Evolutionary conservation across 106 monocot genomes (phyloP).

Genomic region (Platanthera guangdongensis): DNA sequence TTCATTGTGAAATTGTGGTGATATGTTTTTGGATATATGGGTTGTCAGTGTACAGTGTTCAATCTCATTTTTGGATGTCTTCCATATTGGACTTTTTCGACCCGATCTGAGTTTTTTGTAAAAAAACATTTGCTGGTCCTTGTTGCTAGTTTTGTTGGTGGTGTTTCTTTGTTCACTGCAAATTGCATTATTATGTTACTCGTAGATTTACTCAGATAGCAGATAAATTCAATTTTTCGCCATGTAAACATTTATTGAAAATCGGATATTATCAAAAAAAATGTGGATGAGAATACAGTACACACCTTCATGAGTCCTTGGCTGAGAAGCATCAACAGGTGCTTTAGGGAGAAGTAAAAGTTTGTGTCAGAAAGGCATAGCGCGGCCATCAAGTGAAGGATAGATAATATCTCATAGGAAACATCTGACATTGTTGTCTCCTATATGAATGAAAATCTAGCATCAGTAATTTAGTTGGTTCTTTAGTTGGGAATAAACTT

Average conservation of each 20-base stretch:
- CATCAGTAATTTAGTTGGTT: not conserved
- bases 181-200: no score
- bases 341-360: slow-evolving; percentile 52
- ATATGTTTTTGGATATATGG: no score
- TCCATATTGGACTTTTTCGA: no score
- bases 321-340: slow-evolving; percentile 38
- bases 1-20: no score
- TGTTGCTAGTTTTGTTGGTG: no score
- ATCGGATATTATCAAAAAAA: not conserved
- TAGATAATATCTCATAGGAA: slow-evolving; percentile 82
- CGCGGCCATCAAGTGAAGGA: slow-evolving; percentile 77
- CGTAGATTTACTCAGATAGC: no score
- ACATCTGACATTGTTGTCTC: slow-evolving; percentile 66
- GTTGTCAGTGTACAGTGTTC: no score
- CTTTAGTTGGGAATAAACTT: not conserved
- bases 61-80: no score
- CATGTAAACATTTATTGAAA: not conserved
- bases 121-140: no score
- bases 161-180: no score
- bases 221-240: no score
- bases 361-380: slow-evolving; percentile 69
- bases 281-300: not conserved
- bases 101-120: no score
- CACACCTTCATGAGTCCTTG: slow-evolving; percentile 57
- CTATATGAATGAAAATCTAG: slow-evolving; percentile 21